Base-by-base conservation (phyloP, 2,329 filamentous ascomycete genomes). In the Sordariomycetes sp. region DNA sequence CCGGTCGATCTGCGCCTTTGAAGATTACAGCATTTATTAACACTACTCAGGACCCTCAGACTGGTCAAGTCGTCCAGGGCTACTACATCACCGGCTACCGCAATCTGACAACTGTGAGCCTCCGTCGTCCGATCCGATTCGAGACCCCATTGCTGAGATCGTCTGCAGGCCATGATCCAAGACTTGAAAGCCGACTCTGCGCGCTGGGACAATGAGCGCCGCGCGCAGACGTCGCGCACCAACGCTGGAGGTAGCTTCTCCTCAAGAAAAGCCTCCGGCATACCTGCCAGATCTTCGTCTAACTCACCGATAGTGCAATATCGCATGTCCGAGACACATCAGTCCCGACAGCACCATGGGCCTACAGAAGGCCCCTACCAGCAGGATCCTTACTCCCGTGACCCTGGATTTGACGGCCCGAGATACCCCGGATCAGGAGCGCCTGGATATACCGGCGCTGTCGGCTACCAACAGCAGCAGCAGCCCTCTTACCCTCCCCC, bases 41-140 rank as follows among this genome's bases (percentile, higher is more conserved):
- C n/a, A n/a, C n/a, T n/a, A n/a, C n/a, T n/a, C 38, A 75, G 70
- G 72, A 75, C 51, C 64, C 69, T 15, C 57, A 67, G 46, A 71
- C 57, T 37, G 66, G 71, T 45, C 71, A 82, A 60, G 64, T 72
- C 43, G 76, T 77, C 42, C 70, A 75, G 49, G 82, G 82, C 46
- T 87, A 82, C 62, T 84, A 76, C 58, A 84, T 87, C 55, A 85
- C 78, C 32, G 82, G 81, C 41, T 87, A 87, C 59, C 74, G 82
- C 42, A 85, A 86, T 53, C 61, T 87, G 51, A 87, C 82, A 46
- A 79, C 79, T 50, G 82, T 86, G 79, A 63, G 37, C 30, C 6
- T 19, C 7, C 17, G 21, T 15, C n/a, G 23, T 24, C 23, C 24
- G 15, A 21, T 25, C 15, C 10, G 8, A 30, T 15, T 11, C 12